phyloP scores from a whole-genome alignment of 2,329 filamentous ascomycete species.

The Pestalotiopsis sp. region DNA sequence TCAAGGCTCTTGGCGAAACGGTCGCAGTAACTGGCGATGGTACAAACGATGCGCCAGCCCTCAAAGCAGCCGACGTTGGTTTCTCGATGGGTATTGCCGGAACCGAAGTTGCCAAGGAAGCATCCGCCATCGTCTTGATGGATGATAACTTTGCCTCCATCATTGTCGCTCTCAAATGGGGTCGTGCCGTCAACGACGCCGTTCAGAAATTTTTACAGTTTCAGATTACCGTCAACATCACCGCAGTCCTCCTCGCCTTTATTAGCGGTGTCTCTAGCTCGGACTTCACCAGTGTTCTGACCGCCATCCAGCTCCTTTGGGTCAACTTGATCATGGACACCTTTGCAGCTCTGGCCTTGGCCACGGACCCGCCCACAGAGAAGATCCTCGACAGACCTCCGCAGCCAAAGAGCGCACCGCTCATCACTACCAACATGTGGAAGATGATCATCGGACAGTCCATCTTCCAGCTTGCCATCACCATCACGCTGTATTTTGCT shows the following conservation, averaged over 20 bases:
- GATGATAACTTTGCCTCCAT: slow-evolving; percentile 69
- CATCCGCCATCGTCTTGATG: slow-evolving; percentile 66
- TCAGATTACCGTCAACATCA: slow-evolving; percentile 71
- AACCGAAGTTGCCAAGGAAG: slow-evolving; percentile 68
- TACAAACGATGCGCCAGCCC: slow-evolving; percentile 65
- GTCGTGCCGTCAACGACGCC: slow-evolving; percentile 67
- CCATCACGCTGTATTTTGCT: slow-evolving; percentile 61
- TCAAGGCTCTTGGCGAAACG: slow-evolving; percentile 63
- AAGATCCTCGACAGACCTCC: slow-evolving; percentile 56
- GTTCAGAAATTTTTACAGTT: slow-evolving; percentile 71
- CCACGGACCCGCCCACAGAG: slow-evolving; percentile 61
- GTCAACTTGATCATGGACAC: slow-evolving; percentile 72
- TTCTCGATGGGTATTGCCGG: slow-evolving; percentile 70
- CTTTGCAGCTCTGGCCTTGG: slow-evolving; percentile 64
- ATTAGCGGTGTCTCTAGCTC: slow-evolving; percentile 60
- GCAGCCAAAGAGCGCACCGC: slow-evolving; percentile 64
- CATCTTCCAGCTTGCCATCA: slow-evolving; percentile 59
- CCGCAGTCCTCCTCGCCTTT: slow-evolving; percentile 65
- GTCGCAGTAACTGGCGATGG: slow-evolving; percentile 67
- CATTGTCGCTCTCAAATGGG: slow-evolving; percentile 67
- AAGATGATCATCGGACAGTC: slow-evolving; percentile 66
- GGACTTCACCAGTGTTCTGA: slow-evolving; percentile 59
- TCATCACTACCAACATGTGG: slow-evolving; percentile 72
- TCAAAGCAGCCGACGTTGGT: slow-evolving; percentile 66
- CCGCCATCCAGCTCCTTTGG: slow-evolving; percentile 67